These are phyloP conservation scores for Extremus antarcticus DNA, from an alignment of 495 filamentous ascomycete species.

Conservation along the genomic window DNA sequence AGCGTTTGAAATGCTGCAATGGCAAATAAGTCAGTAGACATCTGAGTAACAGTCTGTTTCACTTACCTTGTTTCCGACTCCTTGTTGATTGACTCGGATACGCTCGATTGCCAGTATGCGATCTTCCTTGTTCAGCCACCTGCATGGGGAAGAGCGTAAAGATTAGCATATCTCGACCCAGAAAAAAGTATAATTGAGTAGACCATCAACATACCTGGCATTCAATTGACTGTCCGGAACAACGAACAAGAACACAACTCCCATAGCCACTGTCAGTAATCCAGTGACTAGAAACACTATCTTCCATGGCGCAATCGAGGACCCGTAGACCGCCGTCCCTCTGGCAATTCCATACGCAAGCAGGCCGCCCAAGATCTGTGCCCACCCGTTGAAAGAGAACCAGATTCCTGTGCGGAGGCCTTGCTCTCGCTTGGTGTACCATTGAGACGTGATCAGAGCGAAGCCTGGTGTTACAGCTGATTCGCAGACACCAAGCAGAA, in stretches of 20 bases:
- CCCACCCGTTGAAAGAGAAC: conserved; percentile 42
- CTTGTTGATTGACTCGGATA: conserved; percentile 30
- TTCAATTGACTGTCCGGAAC: conserved; percentile 63
- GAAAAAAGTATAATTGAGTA: too few species aligned
- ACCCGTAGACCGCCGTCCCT: conserved; percentile 42
- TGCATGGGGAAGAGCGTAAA: background rate
- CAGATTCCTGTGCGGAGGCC: conserved; percentile 37
- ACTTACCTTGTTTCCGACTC: conserved; percentile 29
- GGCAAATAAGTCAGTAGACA: background rate
- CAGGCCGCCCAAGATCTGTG: conserved; percentile 42
- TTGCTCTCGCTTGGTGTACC: conserved; percentile 43
- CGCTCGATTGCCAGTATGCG: conserved; percentile 35
- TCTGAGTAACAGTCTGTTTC: background rate
- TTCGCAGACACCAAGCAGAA: conserved; percentile 43
- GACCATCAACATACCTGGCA: too few species aligned
- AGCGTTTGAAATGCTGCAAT: conserved; percentile 25
- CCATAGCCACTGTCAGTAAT: conserved; percentile 46
- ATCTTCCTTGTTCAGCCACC: conserved; percentile 52
- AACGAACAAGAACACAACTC: conserved; percentile 48
- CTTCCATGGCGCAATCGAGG: conserved; percentile 52
- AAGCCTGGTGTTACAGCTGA: conserved; percentile 38
- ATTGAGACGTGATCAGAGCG: conserved; percentile 40
- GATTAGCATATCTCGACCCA: too few species aligned
- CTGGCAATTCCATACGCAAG: conserved; percentile 56
- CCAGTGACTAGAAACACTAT: conserved; percentile 59